Percentiles rank a stretch among this genome's conserved stretches.
These are phyloP conservation scores for Apocynum venetum DNA, from an alignment of 257 asterid genomes.

Conservation along the genomic window DNA sequence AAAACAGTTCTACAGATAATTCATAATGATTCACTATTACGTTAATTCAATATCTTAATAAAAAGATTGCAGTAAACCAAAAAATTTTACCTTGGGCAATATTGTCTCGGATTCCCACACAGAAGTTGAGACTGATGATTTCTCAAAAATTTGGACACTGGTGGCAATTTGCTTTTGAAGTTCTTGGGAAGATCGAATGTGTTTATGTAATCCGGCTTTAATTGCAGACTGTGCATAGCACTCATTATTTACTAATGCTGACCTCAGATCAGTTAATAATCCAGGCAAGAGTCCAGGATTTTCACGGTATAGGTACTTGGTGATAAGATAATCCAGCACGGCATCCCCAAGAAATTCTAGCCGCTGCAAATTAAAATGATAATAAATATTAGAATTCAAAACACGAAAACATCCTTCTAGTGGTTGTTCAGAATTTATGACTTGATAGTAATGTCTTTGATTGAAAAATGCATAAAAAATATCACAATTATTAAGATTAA, in stretches of 20 bases:
- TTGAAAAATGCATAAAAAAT: not conserved
- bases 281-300: conserved; percentile 67
- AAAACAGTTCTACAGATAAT: not conserved
- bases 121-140: conserved; percentile 36
- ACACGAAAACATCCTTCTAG: too few relatives aligned
- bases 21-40: not conserved
- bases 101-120: conserved; percentile 65
- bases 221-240: conserved; percentile 67
- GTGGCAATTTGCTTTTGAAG: conserved; percentile 48
- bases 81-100: conserved; percentile 60
- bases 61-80: not conserved
- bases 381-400: not conserved
- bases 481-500: not conserved
- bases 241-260: conserved; percentile 82
- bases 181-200: conserved; percentile 63
- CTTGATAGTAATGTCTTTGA: not conserved
- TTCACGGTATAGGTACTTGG: conserved; percentile 46
- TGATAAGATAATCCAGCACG: conserved; percentile 63
- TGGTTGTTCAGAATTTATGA: not conserved
- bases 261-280: conserved; percentile 70
- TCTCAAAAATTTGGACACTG: conserved; percentile 25
- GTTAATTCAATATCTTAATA: not conserved
- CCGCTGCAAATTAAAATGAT: conserved; percentile 39
- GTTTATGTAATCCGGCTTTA: conserved; percentile 54
- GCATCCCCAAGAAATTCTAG: conserved; percentile 93